Evolutionary conservation across 169 alveolate genomes (phyloP).

Genomic region (Eimeria praecox): DNA sequence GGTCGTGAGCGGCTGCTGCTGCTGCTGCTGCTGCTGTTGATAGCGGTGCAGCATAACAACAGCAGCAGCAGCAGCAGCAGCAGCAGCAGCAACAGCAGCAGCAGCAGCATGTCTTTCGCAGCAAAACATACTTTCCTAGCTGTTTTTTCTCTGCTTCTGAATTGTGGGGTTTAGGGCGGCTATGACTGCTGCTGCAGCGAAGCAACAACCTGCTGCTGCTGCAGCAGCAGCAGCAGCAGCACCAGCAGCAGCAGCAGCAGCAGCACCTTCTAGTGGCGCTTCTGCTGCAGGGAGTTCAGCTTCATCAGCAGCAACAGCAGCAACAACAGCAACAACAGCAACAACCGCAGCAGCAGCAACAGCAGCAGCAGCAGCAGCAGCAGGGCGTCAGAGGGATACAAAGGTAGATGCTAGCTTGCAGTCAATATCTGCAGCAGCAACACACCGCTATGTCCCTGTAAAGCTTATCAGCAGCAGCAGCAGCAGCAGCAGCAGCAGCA

Average conservation of each 20-base stretch:
- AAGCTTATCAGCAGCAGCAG: slow-evolving; percentile 13
- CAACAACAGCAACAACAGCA: neutral
- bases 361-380: slow-evolving; percentile 34
- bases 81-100: slow-evolving; percentile 18
- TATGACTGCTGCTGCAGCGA: slow-evolving; percentile 44
- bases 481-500: slow-evolving; percentile 65
- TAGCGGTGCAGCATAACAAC: too few relatives aligned
- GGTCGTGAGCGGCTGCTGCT: neutral
- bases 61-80: neutral
- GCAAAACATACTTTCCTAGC: neutral
- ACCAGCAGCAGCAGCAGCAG: neutral
- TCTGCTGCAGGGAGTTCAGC: neutral
- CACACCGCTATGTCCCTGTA: slow-evolving; percentile 37
- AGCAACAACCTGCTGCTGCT: slow-evolving; percentile 14
- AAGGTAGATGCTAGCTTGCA: slow-evolving; percentile 13
- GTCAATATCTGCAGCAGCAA: slow-evolving; percentile 25
- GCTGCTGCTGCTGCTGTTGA: neutral
- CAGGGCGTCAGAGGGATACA: neutral
- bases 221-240: neutral
- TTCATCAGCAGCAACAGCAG: neutral
- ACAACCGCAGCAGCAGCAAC: neutral
- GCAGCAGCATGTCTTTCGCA: neutral
- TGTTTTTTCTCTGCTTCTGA: neutral
- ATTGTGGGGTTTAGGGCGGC: neutral
- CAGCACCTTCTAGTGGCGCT: neutral